Conservation (phyloP, 257 asterid genomes). For the Leonotis leonurus region DNA sequence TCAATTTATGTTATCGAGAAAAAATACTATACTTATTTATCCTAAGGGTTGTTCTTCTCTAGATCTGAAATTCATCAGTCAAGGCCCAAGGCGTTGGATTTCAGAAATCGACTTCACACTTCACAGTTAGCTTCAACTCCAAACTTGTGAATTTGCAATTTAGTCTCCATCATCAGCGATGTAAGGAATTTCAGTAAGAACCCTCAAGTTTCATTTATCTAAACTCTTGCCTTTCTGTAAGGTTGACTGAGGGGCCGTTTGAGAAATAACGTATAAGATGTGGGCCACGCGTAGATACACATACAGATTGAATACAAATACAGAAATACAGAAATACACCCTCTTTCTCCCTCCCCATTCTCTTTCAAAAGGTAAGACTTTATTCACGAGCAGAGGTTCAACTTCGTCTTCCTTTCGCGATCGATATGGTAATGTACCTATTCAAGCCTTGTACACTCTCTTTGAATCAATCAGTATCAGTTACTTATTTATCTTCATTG, state of each 20-base stretch:
- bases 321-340: too few relatives aligned
- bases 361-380: neutral
- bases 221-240: neutral
- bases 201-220: neutral
- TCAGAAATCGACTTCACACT: neutral
- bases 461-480: slow-evolving; percentile 1
- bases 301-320: too few relatives aligned
- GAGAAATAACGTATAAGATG: too few relatives aligned
- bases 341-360: neutral
- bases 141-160: slow-evolving; percentile 7
- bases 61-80: slow-evolving; percentile 22
- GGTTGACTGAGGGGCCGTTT: neutral
- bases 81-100: neutral
- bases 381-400: neutral
- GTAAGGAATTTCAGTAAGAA: neutral
- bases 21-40: neutral
- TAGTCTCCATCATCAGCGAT: neutral
- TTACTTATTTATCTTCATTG: neutral
- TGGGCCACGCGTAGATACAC: too few relatives aligned
- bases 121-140: slow-evolving; percentile 17
- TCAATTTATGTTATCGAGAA: neutral
- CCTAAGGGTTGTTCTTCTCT: neutral
- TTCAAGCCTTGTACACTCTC: neutral
- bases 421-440: slow-evolving; percentile 21
- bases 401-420: neutral